Evolutionary conservation across 257 asterid species (phyloP), one percentile per base, ranked within the genome.

Genomic region (Solanum okadae): DNA sequence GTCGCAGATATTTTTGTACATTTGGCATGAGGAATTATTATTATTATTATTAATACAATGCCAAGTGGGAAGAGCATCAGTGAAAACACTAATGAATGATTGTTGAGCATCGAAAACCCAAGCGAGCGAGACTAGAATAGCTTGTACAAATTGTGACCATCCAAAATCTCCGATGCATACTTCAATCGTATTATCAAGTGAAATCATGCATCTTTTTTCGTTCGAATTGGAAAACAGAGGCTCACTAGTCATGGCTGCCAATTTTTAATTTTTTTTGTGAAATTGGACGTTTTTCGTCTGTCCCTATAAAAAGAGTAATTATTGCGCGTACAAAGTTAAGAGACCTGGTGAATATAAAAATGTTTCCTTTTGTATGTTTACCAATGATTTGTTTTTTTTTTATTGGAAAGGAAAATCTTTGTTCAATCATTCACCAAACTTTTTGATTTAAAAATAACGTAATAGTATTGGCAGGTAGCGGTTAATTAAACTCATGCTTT

Each of bases 71-170:
- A 88, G 89, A 7, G 93, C 94, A 20, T 95, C 98, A 1, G 98
- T 92, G 70, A 95, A 94, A 42, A 93, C 89, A 31, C 91, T 90
- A 86, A 95, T 92, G 93, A 95, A 95, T 23, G 93, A 86, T 65
- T 92, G 96, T 68, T 95, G 98, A 0, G 96, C 98, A 35, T 95
- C 98, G 89, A 95, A 94, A 79, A 92, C 77, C 96, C 98, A 95
- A 1, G 98, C 93, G 3, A 95, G 72, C 2, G 98, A 93, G 4
- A 93, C 92, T 4, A 94, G 89, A 37, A 90, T 79, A 73, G 92
- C 91, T 77, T 93, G 98, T 27, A 95, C 38, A 33, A 93, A 87
- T 14, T 92, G 94, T 2, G 88, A 86, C 95, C 98, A 92, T 23
- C 94, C 92, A 3, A 95, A 92, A 10, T 91, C 92, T 10, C 98